Conservation (phyloP, 805 yeast genomes). For the Cyberlindnera sargentensis region DNA sequence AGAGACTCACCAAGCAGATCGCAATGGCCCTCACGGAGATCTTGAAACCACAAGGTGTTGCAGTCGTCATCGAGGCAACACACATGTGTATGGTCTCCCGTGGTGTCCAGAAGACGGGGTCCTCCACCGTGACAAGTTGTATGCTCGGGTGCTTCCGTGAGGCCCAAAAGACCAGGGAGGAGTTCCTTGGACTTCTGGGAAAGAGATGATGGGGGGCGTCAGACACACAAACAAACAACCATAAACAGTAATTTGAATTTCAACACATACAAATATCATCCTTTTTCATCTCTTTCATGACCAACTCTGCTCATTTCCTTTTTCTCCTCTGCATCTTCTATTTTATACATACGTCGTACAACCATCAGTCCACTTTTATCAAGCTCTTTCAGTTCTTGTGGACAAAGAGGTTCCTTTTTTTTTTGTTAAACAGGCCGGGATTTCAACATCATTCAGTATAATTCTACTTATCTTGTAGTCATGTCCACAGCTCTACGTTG, state of each 20-base stretch:
- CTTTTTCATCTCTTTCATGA: background rate
- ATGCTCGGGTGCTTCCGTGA: constrained; percentile 95
- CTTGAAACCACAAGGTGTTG: constrained; percentile 92
- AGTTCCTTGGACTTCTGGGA: constrained; percentile 76
- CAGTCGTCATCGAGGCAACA: constrained; percentile 95
- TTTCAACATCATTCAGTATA: constrained; percentile 1
- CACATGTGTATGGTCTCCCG: constrained; percentile 99
- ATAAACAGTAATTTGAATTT: background rate
- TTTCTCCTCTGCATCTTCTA: background rate
- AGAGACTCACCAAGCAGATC: constrained; percentile 91
- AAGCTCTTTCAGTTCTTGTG: constrained; percentile 1
- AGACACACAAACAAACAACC: background rate
- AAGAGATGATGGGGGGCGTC: constrained; percentile 33
- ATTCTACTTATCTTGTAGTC: no score
- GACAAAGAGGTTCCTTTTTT: background rate
- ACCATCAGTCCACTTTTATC: no score
- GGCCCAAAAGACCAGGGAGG: constrained; percentile 94
- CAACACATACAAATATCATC: constrained; percentile 1
- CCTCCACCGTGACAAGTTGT: constrained; percentile 89
- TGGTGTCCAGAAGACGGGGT: constrained; percentile 94
- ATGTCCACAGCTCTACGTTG: no score
- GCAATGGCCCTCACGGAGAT: constrained; percentile 94
- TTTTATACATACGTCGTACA: background rate
- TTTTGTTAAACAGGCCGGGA: constrained; percentile 1
- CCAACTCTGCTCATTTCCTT: background rate